phyloP scores from a whole-genome alignment of 495 filamentous ascomycete species.

The Aspergillus asperescens region DNA sequence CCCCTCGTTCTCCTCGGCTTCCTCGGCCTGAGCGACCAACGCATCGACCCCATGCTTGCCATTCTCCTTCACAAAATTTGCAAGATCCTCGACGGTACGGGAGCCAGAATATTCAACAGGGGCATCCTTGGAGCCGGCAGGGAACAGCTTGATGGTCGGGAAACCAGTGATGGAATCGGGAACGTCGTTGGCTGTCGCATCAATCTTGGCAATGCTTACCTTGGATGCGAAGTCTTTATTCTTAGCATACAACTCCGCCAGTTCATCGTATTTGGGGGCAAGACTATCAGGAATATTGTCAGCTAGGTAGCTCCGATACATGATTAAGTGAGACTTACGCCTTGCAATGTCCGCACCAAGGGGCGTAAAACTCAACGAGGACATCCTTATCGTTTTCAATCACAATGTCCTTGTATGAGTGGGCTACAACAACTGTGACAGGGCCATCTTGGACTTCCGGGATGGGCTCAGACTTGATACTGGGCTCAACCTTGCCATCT shows the following conservation, averaged over 20 bases:
- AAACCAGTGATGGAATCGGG: constrained; percentile 96
- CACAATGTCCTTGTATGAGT: constrained; percentile 90
- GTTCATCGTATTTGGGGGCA: constrained; percentile 72
- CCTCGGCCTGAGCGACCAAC: constrained; percentile 41
- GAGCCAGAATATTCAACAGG: constrained; percentile 84
- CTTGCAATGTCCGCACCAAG: constrained; percentile 99
- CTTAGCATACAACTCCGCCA: constrained; percentile 72
- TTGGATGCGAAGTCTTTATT: constrained; percentile 66
- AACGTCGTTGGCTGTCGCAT: constrained; percentile 94
- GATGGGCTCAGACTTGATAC: constrained; percentile 97
- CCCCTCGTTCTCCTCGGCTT: constrained; percentile 24
- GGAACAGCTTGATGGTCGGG: constrained; percentile 98
- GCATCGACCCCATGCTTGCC: constrained; percentile 79
- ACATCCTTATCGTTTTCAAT: constrained; percentile 95
- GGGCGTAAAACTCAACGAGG: constrained; percentile 96
- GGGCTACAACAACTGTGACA: constrained; percentile 84
- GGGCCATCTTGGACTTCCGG: constrained; percentile 91
- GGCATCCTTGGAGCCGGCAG: constrained; percentile 78
- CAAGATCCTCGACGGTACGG: constrained; percentile 89
- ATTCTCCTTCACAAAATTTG: constrained; percentile 90
- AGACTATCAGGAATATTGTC: constrained; percentile 36
- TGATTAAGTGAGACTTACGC: constrained; percentile 42
- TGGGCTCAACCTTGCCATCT: constrained; percentile 83
- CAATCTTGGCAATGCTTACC: constrained; percentile 94
- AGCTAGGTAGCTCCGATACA: constrained; percentile 7